Evolutionary conservation across 768 basidiomycete species (phyloP).

Genomic region (Leucosporidium creatinivorum): DNA sequence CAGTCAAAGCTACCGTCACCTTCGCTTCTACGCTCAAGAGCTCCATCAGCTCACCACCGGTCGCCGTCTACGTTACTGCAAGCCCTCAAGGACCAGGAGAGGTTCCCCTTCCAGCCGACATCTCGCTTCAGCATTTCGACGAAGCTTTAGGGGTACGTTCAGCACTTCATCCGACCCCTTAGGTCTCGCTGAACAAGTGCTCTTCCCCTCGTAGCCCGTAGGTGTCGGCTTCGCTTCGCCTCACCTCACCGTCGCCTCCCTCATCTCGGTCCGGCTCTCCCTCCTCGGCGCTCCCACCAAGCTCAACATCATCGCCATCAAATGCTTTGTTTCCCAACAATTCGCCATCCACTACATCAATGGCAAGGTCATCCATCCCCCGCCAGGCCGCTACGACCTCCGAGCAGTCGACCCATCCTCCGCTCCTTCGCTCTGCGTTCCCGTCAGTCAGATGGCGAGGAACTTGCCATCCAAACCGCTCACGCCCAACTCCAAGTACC

Average conservation of each 20-base stretch:
- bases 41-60: not conserved
- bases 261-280: constrained; percentile 18
- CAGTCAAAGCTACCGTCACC: constrained; percentile 23
- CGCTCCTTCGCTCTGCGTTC: constrained; percentile 6
- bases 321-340: constrained; percentile 5
- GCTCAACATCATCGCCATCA: constrained; percentile 14
- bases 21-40: constrained; percentile 8
- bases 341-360: constrained; percentile 10
- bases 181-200: not conserved
- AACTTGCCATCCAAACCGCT: not conserved
- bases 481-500: not conserved
- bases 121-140: constrained; percentile 9
- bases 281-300: constrained; percentile 10
- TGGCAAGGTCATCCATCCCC: too few relatives aligned
- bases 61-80: constrained; percentile 12
- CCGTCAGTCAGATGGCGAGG: not conserved
- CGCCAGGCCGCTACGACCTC: too few relatives aligned
- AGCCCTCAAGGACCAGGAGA: constrained; percentile 19
- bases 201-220: constrained; percentile 7
- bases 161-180: too few relatives aligned
- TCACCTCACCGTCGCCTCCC: constrained; percentile 21
- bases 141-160: constrained; percentile 9
- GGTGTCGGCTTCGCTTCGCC: constrained; percentile 21
- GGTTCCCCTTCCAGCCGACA: constrained; percentile 7
- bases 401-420: not conserved